Base-by-base conservation (phyloP, 1,284 basidiomycete species). In the Neotropicomus parvogracilis region DNA sequence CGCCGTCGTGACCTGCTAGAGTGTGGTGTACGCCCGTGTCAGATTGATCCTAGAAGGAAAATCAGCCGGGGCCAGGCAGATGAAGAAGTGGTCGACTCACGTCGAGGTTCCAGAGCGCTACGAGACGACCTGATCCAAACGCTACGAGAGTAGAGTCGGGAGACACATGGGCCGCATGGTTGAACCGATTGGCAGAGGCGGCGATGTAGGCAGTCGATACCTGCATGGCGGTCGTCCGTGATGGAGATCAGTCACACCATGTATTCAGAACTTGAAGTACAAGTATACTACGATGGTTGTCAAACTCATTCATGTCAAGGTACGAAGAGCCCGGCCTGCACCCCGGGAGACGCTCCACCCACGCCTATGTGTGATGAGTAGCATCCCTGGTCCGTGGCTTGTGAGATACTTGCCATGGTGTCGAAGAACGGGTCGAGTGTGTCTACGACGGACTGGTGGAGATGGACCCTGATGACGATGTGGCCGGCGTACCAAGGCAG, bases 41-140 rank as follows among this genome's bases (percentile, higher is more conserved):
- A 17, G 59, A 52, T 10, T 65, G 53, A 53, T 79, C 73, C 81
- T 87, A 34, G 31, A 46, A 24, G 24, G 19, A 20, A n/a, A 28
- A 26, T 64, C 42, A 54, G 44, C 11, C n/a, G 19, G 21, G 16
- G 31, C 8, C 40, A 35, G 28, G 13, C 2, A 32, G 9, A 31
- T 2, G 20, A 26, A 43, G 24, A 19, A 37, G 14, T 26, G 44
- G 39, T 38, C 35, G 32, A 63, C 75, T 59, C 51, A 79, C 79
- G 48, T 76, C 69, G 19, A 81, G 70, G 58, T 89, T 68, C 93
- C 94, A 97, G 11, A 95, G 67, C 6, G 85, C 83, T 20, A 97
- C 68, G 17, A 87, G 71, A 48, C 75, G 83, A n/a, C 82, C 83
- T 0, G 90, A 82, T 16, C 86, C 94, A 57, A 88, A 93, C 0